These are phyloP conservation scores for Hymenoscyphus fructigenus DNA, from an alignment of 2,329 filamentous ascomycete genomes.

Conservation along the genomic window DNA sequence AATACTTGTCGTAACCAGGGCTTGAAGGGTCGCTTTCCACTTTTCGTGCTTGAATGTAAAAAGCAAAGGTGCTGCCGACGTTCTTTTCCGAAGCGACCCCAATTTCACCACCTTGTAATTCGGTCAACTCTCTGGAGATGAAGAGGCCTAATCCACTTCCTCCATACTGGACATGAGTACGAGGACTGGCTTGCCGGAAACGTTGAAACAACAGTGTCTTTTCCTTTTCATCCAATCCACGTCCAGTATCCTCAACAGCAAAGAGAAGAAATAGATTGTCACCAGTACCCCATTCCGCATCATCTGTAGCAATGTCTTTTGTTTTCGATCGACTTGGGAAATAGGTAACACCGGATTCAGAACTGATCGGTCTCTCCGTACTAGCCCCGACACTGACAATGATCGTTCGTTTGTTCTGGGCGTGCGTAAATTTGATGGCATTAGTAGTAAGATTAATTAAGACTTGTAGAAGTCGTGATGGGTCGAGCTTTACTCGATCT, in stretches of 20 bases:
- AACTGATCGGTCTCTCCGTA: slow-evolving; percentile 43
- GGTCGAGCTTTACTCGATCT: slow-evolving; percentile 73
- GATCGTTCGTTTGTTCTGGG: slow-evolving; percentile 54
- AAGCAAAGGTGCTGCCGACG: slow-evolving; percentile 72
- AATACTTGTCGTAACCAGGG: slow-evolving; percentile 21
- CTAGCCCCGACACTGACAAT: slow-evolving; percentile 40
- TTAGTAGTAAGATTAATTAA: slow-evolving; percentile 81
- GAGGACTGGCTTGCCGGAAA: slow-evolving; percentile 78
- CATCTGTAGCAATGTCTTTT: slow-evolving; percentile 29
- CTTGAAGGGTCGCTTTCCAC: slow-evolving; percentile 29
- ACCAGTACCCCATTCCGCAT: slow-evolving; percentile 62
- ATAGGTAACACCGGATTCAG: slow-evolving; percentile 43
- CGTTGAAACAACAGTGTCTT: slow-evolving; percentile 74
- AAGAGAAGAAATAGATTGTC: slow-evolving; percentile 71
- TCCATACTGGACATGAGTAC: slow-evolving; percentile 77
- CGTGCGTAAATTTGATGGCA: slow-evolving; percentile 78
- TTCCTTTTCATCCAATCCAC: slow-evolving; percentile 68
- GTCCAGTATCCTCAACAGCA: slow-evolving; percentile 74
- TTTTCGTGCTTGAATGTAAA: slow-evolving; percentile 53
- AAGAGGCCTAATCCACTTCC: slow-evolving; percentile 78
- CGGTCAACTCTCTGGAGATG: slow-evolving; percentile 74
- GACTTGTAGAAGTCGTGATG: slow-evolving; percentile 75
- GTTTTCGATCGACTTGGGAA: slow-evolving; percentile 37
- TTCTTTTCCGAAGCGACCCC: slow-evolving; percentile 68
- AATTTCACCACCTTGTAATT: slow-evolving; percentile 78